Conservation (phyloP, 2,329 filamentous ascomycete genomes). For the Claviceps sp. region DNA sequence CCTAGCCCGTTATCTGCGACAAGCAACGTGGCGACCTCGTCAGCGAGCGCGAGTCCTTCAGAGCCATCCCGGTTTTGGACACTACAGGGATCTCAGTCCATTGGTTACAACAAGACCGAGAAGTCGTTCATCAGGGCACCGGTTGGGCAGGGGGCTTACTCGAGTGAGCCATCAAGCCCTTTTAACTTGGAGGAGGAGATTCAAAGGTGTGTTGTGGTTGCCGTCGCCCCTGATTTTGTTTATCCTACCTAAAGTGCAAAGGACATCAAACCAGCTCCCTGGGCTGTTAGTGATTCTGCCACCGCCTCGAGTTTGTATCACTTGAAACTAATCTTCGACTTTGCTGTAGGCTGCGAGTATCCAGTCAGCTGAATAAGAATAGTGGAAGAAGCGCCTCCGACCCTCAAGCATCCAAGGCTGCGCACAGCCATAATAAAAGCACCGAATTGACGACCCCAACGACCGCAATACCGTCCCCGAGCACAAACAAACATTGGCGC, state of each 20-base stretch:
- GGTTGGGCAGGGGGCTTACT: conserved; percentile 19
- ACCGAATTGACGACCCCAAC: conserved; percentile 32
- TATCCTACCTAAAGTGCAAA: not conserved
- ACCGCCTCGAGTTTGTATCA: not conserved
- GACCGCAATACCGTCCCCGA: conserved; percentile 24
- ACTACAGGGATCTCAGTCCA: conserved; percentile 13
- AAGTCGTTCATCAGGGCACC: conserved; percentile 4
- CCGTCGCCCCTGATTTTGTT: conserved; percentile 1
- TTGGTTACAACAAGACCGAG: conserved; percentile 6
- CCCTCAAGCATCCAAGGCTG: conserved; percentile 29
- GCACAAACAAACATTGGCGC: conserved; percentile 26
- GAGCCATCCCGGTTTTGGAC: conserved; percentile 10
- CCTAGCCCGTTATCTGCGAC: conserved; percentile 37
- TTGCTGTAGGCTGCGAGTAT: conserved; percentile 13
- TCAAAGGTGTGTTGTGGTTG: conserved; percentile 19
- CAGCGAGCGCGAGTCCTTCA: conserved; percentile 27
- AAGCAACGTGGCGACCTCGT: conserved; percentile 27
- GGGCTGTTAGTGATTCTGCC: not conserved
- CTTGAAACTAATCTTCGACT: not conserved
- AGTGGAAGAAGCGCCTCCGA: conserved; percentile 33
- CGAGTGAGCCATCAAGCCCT: conserved; percentile 23
- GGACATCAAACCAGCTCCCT: not conserved
- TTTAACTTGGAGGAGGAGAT: conserved; percentile 19
- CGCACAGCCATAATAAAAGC: conserved; percentile 24
- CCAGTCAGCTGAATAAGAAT: conserved; percentile 38